Percentiles rank a stretch among this genome's conserved stretches.
phyloP scores from a whole-genome alignment of 2,329 filamentous ascomycete species.

The Ophiostoma sp. region DNA sequence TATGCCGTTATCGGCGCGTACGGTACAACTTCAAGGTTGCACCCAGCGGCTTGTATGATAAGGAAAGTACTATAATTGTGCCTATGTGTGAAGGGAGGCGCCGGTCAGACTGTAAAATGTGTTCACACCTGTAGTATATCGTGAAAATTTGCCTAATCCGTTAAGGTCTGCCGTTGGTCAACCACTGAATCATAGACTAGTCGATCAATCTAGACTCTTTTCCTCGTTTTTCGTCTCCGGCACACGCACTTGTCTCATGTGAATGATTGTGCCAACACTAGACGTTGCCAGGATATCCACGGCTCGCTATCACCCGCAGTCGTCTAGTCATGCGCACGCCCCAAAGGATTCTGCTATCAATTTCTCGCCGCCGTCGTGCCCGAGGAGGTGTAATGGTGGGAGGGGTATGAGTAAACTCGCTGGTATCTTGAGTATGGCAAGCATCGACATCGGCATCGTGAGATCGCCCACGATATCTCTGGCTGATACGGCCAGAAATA shows the following conservation, averaged over 20 bases:
- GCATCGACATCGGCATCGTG: slow-evolving; percentile 16
- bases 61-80: slow-evolving; percentile 13
- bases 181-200: background rate
- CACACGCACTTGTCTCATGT: slow-evolving; percentile 5
- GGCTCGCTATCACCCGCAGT: background rate
- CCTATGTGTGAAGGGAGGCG: slow-evolving; percentile 13
- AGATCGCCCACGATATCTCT: slow-evolving; percentile 13
- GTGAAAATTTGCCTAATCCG: slow-evolving; percentile 14
- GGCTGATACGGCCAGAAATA: slow-evolving; percentile 11
- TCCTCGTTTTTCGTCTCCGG: background rate
- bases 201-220: slow-evolving; percentile 15
- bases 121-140: background rate
- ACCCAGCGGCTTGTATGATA: slow-evolving; percentile 5
- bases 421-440: slow-evolving; percentile 7
- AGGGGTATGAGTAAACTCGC: slow-evolving; percentile 12
- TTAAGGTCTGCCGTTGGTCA: slow-evolving; percentile 11
- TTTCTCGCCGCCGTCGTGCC: slow-evolving; percentile 5
- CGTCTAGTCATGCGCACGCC: slow-evolving; percentile 14
- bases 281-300: slow-evolving; percentile 1
- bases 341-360: slow-evolving; percentile 10
- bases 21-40: slow-evolving; percentile 6
- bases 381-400: slow-evolving; percentile 7
- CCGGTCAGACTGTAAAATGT: background rate
- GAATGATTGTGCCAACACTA: slow-evolving; percentile 1
- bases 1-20: slow-evolving; percentile 12